Percentiles rank a stretch among this genome's conserved stretches.
These are phyloP conservation scores for Nymphaea thermarum DNA, from an alignment of 164 flowering plant species.

Conservation along the genomic window DNA sequence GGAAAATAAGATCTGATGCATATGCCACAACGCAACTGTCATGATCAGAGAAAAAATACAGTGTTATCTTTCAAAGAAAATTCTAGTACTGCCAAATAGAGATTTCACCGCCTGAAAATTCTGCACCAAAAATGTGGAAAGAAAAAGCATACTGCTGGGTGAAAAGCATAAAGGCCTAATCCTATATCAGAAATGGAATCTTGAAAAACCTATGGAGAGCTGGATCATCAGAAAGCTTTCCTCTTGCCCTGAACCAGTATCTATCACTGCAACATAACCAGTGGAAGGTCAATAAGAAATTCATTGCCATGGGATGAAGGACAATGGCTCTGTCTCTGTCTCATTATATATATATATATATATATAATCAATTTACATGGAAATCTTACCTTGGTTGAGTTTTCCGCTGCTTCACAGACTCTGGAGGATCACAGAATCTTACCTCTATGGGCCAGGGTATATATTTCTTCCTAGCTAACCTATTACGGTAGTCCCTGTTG, in stretches of 20 bases:
- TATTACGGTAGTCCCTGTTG: slow-evolving; percentile 76
- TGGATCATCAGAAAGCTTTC: slow-evolving; percentile 87
- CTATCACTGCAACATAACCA: slow-evolving; percentile 37
- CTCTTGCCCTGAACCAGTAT: slow-evolving; percentile 87
- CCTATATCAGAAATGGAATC: too few species aligned
- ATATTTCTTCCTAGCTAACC: slow-evolving; percentile 41
- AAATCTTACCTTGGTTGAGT: slow-evolving; percentile 60
- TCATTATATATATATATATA: too few species aligned
- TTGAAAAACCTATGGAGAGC: slow-evolving; percentile 72
- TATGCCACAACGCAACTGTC: slow-evolving; percentile 88
- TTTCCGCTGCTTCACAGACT: slow-evolving; percentile 44
- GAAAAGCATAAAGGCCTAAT: too few species aligned
- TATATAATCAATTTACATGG: background rate
- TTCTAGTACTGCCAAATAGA: too few species aligned
- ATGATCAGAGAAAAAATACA: background rate
- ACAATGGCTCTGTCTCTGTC: too few species aligned
- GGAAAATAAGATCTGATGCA: slow-evolving; percentile 75
- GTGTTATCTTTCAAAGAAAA: too few species aligned
- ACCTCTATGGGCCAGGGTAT: slow-evolving; percentile 89
- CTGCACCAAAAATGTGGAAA: too few species aligned
- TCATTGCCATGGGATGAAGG: too few species aligned
- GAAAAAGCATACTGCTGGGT: too few species aligned
- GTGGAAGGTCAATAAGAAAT: background rate
- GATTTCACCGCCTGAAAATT: background rate
- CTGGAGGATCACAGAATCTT: slow-evolving; percentile 70